Evolutionary conservation across 495 filamentous ascomycete genomes (phyloP).

Genomic region (Symbiotaphrina buchneri): DNA sequence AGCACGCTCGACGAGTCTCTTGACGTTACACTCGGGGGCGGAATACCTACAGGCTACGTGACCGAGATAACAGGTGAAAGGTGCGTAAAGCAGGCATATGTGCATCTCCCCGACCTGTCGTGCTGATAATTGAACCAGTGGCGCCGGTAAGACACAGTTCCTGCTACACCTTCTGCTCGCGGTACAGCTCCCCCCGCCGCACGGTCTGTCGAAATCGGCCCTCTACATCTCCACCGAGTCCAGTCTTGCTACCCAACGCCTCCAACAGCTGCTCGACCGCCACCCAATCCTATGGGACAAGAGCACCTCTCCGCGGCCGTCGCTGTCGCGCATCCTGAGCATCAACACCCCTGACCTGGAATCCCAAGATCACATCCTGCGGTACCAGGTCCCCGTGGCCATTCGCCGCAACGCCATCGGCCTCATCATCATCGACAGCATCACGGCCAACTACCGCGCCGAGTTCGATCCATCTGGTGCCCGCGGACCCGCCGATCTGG

Average conservation of each 20-base stretch:
- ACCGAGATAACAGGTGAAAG: constrained; percentile 88
- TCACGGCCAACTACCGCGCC: constrained; percentile 85
- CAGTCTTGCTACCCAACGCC: constrained; percentile 53
- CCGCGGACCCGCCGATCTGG: constrained; percentile 23
- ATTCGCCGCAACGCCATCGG: constrained; percentile 51
- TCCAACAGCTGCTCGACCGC: constrained; percentile 49
- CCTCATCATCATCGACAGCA: constrained; percentile 66
- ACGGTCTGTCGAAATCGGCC: constrained; percentile 40
- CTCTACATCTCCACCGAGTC: constrained; percentile 95
- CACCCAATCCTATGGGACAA: constrained; percentile 30
- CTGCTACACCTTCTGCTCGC: constrained; percentile 64
- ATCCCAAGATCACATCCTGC: constrained; percentile 83
- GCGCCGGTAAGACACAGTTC: constrained; percentile 90
- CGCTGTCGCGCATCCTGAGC: constrained; percentile 45
- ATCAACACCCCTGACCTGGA: constrained; percentile 84
- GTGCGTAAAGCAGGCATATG: constrained; percentile 13
- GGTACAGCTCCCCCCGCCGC: constrained; percentile 51
- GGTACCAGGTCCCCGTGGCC: constrained; percentile 76
- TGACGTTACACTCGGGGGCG: constrained; percentile 59
- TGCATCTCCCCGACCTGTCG: constrained; percentile 7
- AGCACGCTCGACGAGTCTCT: constrained; percentile 59
- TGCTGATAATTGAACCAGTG: constrained; percentile 21
- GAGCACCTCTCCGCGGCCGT: constrained; percentile 26
- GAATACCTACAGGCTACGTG: constrained; percentile 63
- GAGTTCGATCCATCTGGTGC: constrained; percentile 42